Evolutionary conservation across 169 alveolate genomes (phyloP), one percentile per base, ranked within the genome.

Genomic region (Plasmodium billcollinsi): DNA sequence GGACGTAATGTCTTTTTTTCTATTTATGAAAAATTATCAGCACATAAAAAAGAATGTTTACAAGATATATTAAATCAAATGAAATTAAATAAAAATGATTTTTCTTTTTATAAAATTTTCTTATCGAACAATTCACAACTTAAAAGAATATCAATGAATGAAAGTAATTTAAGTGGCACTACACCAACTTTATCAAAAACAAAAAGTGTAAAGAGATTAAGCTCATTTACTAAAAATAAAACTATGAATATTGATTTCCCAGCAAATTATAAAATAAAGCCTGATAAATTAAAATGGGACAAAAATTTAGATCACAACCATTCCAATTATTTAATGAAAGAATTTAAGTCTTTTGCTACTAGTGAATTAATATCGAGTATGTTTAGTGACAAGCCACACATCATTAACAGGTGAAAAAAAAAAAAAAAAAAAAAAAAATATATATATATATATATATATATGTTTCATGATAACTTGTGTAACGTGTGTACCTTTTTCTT

Each of bases 41-140:
- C 52, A 20, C 92, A 85, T 59, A 85, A 85, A 47, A 85, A 85
- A 63, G 92, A 85, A 49, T 85, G 88, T 49, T 66, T 85, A 14
- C 92, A 71, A 15, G 92, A 85, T 59, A 85, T 85, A 6, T 18
- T 85, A 12, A 85, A 85, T 15, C 74, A 70, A 66, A 85, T 85
- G 92, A 85, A 85, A 71, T 18, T 15, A 85, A 54, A 59, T n/a
- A 70, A 39, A 14, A 75, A 85, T 14, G 72, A 80, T 11, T 85
- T 85, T 15, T 85, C 92, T 61, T 85, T 85, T 56, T 72, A 59
- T 43, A 59, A 72, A 58, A 85, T 85, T 15, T 15, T 85, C 1
- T 20, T 33, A 65, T 59, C 74, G 0, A 63, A 85, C 43, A 71
- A 63, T 85, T 58, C 88, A 58, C 92, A 85, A 43, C 11, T 85